Evolutionary conservation across 805 yeast genomes (phyloP), one percentile per base, ranked within the genome.

Genomic region (Ogataea philodendri): DNA sequence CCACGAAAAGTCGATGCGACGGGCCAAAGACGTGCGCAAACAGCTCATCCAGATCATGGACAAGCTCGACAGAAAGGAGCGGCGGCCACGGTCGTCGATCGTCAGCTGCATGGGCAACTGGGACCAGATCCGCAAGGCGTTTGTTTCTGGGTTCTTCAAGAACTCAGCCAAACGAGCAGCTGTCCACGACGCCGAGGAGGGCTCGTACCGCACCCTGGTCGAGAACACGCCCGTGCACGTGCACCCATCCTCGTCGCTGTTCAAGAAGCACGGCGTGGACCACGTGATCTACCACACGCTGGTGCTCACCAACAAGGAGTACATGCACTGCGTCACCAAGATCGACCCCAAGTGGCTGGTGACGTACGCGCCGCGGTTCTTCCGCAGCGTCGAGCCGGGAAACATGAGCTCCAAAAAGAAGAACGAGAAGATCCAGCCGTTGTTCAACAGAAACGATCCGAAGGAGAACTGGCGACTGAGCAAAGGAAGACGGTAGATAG

Each of bases 271-370:
- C 22, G 59, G 59, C 3, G 84, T 90, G 9, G 90, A 84, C 41
- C 86, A 85, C 61, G 82, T 88, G 28, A 59, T 90, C 7, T 89
- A 86, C 52, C 88, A 88, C 52, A 84, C 88, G 20, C 68, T 88
- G 35, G 74, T 88, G 19, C 68, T 87, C 46, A 90, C 98, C 0
- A 74, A 84, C 10, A 79, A 80, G 53, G 97, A 90, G 67, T 93
- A 84, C 54, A 87, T 90, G 96, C 84, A 93, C 37, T 87, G 87
- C 49, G 80, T 83, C 18, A 83, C 89, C 11, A 72, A 74, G n/a
- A 76, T 93, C 22, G 88, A 87, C 33, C 84, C 95, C 0, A 70
- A 69, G 44, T 85, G 96, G 96, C 64, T 90, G 20, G 62, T 76
- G 30, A 74, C 81, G 58, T 60, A 60, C 30, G 87, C 89, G 6